Conservation (phyloP, 164 flowering plant genomes). For the Warburgia ugandensis region DNA sequence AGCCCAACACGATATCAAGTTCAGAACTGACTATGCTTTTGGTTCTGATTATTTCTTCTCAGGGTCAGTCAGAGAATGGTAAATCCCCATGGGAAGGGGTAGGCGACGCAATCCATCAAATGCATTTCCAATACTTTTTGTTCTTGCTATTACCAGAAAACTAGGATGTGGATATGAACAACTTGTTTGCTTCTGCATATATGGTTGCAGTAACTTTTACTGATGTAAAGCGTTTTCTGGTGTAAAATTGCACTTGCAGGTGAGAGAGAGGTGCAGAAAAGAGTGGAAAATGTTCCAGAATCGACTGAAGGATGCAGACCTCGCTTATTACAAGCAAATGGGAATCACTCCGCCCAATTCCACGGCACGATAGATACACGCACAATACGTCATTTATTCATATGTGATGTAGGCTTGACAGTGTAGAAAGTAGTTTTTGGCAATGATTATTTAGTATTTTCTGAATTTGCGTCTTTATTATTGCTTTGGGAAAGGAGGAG, state of each 20-base stretch:
- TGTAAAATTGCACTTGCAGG: no score
- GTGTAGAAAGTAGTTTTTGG: no score
- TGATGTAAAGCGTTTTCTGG: no score
- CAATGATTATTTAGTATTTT: no score
- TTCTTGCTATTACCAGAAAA: background rate
- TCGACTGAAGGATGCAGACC: constrained; percentile 57
- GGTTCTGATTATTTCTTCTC: constrained; percentile 3
- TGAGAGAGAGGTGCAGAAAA: constrained; percentile 70
- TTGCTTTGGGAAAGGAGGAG: no score
- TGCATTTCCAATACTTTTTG: background rate
- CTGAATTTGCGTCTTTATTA: no score
- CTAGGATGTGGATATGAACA: background rate
- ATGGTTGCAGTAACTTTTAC: no score
- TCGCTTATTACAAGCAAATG: constrained; percentile 36
- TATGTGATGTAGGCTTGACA: no score
- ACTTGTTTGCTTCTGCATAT: no score
- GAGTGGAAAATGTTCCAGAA: constrained; percentile 80
- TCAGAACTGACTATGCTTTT: background rate
- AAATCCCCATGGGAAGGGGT: constrained; percentile 84
- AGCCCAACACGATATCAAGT: background rate
- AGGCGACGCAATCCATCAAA: background rate
- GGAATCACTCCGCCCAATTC: constrained; percentile 41
- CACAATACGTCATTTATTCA: no score
- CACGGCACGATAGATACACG: constrained; percentile 22
- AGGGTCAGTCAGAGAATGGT: constrained; percentile 64